Base-by-base conservation (phyloP, 129 eudicot genomes). In the Rutidosis leptorrhynchoides region DNA sequence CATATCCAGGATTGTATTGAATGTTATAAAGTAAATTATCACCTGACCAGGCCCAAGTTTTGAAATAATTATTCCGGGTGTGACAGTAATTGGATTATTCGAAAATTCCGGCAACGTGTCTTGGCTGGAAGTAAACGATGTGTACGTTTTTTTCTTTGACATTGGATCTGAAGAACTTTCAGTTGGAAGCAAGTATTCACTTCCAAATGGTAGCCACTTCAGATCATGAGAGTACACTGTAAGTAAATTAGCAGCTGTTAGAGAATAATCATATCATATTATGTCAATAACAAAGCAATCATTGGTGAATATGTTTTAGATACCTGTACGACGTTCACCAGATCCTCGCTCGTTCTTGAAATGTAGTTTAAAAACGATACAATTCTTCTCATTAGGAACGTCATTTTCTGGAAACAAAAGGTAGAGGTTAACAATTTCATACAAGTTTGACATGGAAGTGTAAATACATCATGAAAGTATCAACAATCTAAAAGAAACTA, bases 21-120 rank as follows among this genome's bases (percentile, higher is more conserved):
- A 45, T 17, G 22, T 42, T 46, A 28, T 27, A 17, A 74, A 5
- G 14, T 16, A 2, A 69, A 55, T 35, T 0, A 29, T 76, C 80
- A 88, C 98, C 95, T 88, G 96, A 30, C 91, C 95, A 27, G 95
- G 85, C 49, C 95, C 98, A 60, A 92, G 95, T 72, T 83, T 88
- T 49, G 95, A 75, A 37, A 88, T 8, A 51, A 77, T 75, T 62
- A 92, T 88, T 66, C 81, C 84, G 11, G 69, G 78, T 64, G 83
- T 74, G 66, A 82, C 87, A 59, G 79, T 68, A 62, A 92, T 88
- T 28, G 91, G 85, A 74, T 83, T 80, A 52, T 73, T 62, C 3
- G 80, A 71, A 66, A 92, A 83, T 52, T 88, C 95, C 4, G 90
- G 96, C 59, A 83, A 25, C 26, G 89, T 66, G 43, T 71, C 89